These are phyloP conservation scores for Phialophora chinensis DNA, from an alignment of 2,329 filamentous ascomycete genomes.

Conservation along the genomic window DNA sequence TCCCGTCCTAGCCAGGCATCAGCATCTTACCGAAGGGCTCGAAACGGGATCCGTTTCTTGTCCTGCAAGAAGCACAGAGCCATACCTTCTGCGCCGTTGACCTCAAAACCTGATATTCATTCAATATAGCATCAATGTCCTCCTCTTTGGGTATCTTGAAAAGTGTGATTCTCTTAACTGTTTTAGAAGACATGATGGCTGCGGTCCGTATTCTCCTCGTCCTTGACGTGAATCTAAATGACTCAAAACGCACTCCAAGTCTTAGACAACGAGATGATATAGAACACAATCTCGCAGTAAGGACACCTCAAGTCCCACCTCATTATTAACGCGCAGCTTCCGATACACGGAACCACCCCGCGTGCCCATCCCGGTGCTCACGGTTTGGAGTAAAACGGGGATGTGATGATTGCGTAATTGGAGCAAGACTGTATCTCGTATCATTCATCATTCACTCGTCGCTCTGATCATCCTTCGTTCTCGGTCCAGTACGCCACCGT, in stretches of 20 bases:
- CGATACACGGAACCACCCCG: slow-evolving; percentile 7
- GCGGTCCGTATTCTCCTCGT: neutral
- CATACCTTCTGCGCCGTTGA: slow-evolving; percentile 54
- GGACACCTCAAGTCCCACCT: neutral
- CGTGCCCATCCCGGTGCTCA: neutral
- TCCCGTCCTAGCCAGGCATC: slow-evolving; percentile 63
- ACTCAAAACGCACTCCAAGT: neutral
- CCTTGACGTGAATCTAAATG: neutral
- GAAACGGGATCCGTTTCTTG: neutral
- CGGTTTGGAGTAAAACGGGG: neutral
- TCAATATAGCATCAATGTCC: slow-evolving; percentile 52
- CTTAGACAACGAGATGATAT: neutral
- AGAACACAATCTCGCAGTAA: neutral
- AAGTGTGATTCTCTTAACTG: slow-evolving; percentile 58
- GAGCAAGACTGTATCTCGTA: neutral
- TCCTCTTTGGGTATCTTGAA: slow-evolving; percentile 60
- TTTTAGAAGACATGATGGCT: slow-evolving; percentile 21
- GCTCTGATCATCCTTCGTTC: neutral
- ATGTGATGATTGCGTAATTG: neutral
- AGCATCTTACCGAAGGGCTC: neutral
- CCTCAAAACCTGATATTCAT: slow-evolving; percentile 52
- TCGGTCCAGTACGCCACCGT: neutral
- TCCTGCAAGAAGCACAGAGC: neutral
- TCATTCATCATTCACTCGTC: too few species aligned
- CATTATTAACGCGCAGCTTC: slow-evolving; percentile 4